Percentiles rank a stretch among this genome's conserved stretches.
These are phyloP conservation scores for Fusarium xylarioides DNA, from an alignment of 2,329 filamentous ascomycete species.

Conservation along the genomic window DNA sequence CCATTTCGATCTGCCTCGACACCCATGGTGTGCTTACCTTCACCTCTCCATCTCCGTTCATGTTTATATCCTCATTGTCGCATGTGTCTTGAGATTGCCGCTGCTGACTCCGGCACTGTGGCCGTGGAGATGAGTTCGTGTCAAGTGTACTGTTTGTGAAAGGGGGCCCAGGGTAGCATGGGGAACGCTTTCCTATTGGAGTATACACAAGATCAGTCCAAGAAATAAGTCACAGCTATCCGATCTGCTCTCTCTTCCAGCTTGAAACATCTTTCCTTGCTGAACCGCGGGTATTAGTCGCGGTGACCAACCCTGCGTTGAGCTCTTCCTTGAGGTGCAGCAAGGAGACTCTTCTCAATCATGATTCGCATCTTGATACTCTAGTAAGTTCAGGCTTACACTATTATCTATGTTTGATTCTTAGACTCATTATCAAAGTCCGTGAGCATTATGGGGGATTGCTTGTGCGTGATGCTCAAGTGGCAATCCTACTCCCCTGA, in stretches of 20 bases:
- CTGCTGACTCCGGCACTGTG: not conserved
- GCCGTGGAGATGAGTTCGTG: not conserved
- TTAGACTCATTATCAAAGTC: no score
- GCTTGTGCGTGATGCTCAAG: not conserved
- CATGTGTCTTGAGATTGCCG: not conserved
- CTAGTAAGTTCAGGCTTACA: rapidly evolving
- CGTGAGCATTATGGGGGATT: not conserved
- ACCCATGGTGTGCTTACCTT: not conserved
- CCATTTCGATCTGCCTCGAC: not conserved
- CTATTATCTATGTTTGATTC: rapidly evolving
- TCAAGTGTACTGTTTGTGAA: not conserved
- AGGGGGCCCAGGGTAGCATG: not conserved
- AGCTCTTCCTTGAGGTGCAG: not conserved
- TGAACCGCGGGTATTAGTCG: not conserved
- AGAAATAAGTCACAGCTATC: no score
- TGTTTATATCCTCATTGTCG: not conserved
- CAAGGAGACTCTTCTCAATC: not conserved
- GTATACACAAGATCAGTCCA: no score
- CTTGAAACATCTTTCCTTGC: not conserved
- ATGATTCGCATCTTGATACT: not conserved
- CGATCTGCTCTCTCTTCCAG: not conserved
- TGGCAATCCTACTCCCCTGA: not conserved
- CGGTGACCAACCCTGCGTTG: not conserved
- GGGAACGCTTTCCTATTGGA: not conserved
- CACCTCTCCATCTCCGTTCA: not conserved